These are phyloP conservation scores for Lepiota venenata DNA, from an alignment of 768 basidiomycete species.

Conservation along the genomic window DNA sequence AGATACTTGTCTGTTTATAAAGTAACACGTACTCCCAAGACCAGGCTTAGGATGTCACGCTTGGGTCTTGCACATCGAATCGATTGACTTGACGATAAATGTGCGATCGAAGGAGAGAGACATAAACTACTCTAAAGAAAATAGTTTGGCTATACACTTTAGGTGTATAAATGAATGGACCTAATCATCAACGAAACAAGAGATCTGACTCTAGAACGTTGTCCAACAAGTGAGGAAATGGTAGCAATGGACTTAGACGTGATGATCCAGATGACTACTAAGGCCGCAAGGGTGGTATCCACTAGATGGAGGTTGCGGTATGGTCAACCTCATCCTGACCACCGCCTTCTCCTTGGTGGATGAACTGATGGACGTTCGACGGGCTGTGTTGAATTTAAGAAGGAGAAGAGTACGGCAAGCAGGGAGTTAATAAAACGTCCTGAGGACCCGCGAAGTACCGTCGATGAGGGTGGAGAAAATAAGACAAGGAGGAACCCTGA, in stretches of 20 bases:
- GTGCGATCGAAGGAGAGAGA: constrained; percentile 11
- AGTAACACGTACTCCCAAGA: neutral
- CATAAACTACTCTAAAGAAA: constrained; percentile 3
- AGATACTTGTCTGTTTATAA: too few species aligned
- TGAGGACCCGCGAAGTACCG: constrained; percentile 58
- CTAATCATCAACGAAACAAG: constrained; percentile 8
- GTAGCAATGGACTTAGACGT: constrained; percentile 36
- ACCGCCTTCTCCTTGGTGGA: constrained; percentile 41
- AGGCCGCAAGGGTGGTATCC: constrained; percentile 35
- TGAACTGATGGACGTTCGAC: neutral
- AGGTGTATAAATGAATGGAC: constrained; percentile 16
- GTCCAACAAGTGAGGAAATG: constrained; percentile 4
- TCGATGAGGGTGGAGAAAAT: constrained; percentile 37
- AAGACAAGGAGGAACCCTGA: constrained; percentile 43
- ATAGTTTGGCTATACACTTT: constrained; percentile 13
- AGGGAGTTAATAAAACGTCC: constrained; percentile 45
- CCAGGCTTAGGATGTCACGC: neutral
- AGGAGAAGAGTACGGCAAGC: constrained; percentile 44
- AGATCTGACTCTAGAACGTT: constrained; percentile 1
- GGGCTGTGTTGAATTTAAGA: constrained; percentile 35
- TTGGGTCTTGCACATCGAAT: neutral
- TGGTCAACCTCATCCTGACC: constrained; percentile 29
- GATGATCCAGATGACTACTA: constrained; percentile 45
- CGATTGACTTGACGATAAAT: neutral
- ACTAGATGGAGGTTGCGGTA: constrained; percentile 26